Evolutionary conservation across 2,329 filamentous ascomycete genomes (phyloP).

Genomic region (Hymenoscyphus fructigenus): DNA sequence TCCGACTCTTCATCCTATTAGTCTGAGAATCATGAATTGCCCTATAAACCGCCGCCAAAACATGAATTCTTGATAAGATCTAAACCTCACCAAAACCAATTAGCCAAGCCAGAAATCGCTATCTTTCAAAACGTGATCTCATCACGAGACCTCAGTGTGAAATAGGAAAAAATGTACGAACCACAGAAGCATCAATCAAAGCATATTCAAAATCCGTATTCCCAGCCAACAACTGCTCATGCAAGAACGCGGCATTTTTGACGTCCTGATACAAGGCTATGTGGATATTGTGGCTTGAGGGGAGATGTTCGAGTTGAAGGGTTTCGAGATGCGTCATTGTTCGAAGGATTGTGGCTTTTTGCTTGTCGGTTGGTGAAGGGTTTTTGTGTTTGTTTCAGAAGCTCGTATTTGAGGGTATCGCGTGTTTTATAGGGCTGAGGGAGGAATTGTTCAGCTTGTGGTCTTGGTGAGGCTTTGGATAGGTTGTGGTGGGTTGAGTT

Average conservation of each 20-base stretch:
- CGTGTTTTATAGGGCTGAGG: no score
- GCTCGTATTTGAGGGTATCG: no score
- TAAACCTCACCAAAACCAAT: constrained; percentile 24
- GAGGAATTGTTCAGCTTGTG: no score
- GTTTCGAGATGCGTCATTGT: constrained; percentile 49
- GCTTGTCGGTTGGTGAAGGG: no score
- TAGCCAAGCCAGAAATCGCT: no score
- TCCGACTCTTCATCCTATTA: constrained; percentile 46
- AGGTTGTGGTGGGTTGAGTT: no score
- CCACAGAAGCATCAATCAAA: constrained; percentile 81
- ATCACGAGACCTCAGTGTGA: neutral
- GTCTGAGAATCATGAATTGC: constrained; percentile 48
- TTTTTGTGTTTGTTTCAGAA: no score
- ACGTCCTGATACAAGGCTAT: constrained; percentile 75
- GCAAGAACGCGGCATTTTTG: constrained; percentile 73
- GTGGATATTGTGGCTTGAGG: constrained; percentile 65
- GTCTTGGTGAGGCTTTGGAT: no score
- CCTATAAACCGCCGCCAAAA: constrained; percentile 49
- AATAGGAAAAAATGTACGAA: constrained; percentile 44
- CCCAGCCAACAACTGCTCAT: constrained; percentile 78
- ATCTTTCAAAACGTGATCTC: constrained; percentile 19
- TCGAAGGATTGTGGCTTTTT: neutral
- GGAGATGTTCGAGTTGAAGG: constrained; percentile 73
- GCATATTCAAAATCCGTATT: constrained; percentile 91
- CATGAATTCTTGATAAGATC: constrained; percentile 49